Evolutionary conservation across 2,329 filamentous ascomycete genomes (phyloP).

Genomic region (Xenoacremonium recifei): DNA sequence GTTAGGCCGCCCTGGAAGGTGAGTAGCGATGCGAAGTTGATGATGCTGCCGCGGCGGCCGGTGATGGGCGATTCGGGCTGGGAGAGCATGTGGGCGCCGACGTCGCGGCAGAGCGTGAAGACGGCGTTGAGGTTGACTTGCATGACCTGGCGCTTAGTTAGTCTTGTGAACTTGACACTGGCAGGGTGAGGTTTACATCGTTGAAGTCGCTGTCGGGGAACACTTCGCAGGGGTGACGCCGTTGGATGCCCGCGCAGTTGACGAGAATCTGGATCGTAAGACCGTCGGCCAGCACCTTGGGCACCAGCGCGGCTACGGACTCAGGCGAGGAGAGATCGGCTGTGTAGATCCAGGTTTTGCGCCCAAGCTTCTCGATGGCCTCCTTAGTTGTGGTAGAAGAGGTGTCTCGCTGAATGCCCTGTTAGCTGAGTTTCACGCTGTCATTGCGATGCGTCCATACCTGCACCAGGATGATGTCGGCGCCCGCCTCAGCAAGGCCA

Average conservation of each 20-base stretch:
- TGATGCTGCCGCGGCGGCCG: slow-evolving; percentile 66
- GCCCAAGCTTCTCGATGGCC: slow-evolving; percentile 62
- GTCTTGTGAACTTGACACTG: neutral
- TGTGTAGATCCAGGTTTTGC: slow-evolving; percentile 65
- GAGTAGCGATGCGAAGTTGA: slow-evolving; percentile 82
- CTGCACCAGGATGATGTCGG: slow-evolving; percentile 55
- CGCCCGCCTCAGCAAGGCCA: slow-evolving; percentile 57
- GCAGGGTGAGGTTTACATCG: slow-evolving; percentile 43
- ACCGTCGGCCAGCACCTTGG: slow-evolving; percentile 59
- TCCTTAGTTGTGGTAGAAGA: slow-evolving; percentile 53
- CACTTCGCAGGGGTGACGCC: slow-evolving; percentile 69
- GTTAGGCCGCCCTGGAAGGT: slow-evolving; percentile 86
- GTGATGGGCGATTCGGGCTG: slow-evolving; percentile 46
- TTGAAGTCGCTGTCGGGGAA: slow-evolving; percentile 80
- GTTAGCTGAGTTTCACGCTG: no score
- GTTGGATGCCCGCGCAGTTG: slow-evolving; percentile 86
- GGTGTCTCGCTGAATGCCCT: slow-evolving; percentile 46
- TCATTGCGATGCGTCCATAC: no score
- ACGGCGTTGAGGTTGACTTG: slow-evolving; percentile 85
- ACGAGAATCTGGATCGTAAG: slow-evolving; percentile 73
- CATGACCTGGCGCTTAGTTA: slow-evolving; percentile 53
- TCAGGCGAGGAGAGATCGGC: slow-evolving; percentile 64
- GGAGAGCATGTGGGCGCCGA: slow-evolving; percentile 74
- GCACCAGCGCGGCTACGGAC: slow-evolving; percentile 60
- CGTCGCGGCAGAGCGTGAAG: slow-evolving; percentile 74